Base-by-base conservation (phyloP, 768 basidiomycete species). In the Rhodosporidiobolus sp. region DNA sequence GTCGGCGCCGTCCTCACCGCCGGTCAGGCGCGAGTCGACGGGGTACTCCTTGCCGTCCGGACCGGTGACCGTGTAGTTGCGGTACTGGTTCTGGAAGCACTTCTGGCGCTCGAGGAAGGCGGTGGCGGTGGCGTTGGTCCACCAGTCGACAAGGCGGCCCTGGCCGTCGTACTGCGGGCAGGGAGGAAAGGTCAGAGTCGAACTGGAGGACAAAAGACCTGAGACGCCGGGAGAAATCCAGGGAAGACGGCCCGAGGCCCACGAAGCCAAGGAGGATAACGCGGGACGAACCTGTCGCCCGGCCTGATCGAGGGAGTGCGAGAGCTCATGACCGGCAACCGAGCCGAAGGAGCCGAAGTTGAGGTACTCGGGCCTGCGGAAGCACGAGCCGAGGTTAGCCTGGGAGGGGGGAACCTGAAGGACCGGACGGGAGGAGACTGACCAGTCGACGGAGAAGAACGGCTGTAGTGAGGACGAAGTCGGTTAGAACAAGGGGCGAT, bases 291-390 rank as follows among this genome's bases (percentile, higher is more conserved):
- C 52, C 24, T 49, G 48, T 12, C 69, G 46, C 30, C 77, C 77
- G 2, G 68, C 57, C 52, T 74, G 91, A 80, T 94, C 94, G 77
- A 94, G 94, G 3, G 91, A 91, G 77, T 94, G 91, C 30, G 90
- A 90, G 56, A 98, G 83, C 81, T 99, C 95, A 79, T 99, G 95
- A 0, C 92, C 87, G 32, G 93, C 94, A 28, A 96, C 89, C 61
- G 89, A 88, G 22, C 94, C 96, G 78, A 98, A 96, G 2, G 92
- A 88, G 30, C 94, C 95, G 75, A 95, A 98, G 38, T 88, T 86
- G 68, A 98, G 84, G 80, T 96, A 95, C 43, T 86, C 84, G 9
- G 96, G 96, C 92, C 90, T 91, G 67, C 8, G 48, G 57, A 61
- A 59, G 35, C 30, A 70, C 24, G 22, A 10, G 54, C 6, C 45